Evolutionary conservation across 129 eudicot species (phyloP).

Genomic region (Heracleum sosnowskyi): DNA sequence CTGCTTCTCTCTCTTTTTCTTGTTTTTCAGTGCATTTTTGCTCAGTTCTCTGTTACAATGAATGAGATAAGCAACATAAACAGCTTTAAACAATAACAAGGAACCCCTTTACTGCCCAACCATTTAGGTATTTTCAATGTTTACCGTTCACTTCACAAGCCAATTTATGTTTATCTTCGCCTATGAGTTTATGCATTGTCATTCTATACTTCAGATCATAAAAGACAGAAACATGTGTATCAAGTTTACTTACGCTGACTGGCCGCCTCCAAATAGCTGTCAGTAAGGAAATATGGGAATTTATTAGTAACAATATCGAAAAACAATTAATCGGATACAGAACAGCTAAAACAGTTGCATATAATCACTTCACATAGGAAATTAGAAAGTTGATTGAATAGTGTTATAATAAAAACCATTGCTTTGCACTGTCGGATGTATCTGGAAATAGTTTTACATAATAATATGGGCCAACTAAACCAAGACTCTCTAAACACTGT

Average conservation of each 20-base stretch:
- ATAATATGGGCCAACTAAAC: neutral
- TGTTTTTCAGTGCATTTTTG: conserved; percentile 86
- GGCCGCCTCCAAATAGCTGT: conserved; percentile 73
- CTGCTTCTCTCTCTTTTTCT: conserved; percentile 93
- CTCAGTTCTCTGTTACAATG: conserved; percentile 54
- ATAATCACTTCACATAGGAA: neutral
- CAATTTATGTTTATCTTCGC: neutral
- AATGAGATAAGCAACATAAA: neutral
- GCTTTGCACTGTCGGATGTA: neutral
- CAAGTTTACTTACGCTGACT: conserved; percentile 54
- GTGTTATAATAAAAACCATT: neutral
- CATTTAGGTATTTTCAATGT: neutral
- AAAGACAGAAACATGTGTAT: neutral
- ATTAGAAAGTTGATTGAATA: neutral
- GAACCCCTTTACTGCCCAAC: neutral
- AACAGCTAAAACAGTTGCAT: neutral
- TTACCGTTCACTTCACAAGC: neutral
- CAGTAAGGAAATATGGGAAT: conserved; percentile 11
- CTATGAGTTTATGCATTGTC: neutral
- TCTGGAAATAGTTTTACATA: neutral
- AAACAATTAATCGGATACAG: neutral
- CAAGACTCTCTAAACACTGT: neutral
- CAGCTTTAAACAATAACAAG: neutral
- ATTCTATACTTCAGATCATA: neutral
- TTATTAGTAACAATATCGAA: conserved; percentile 6